phyloP scores from a whole-genome alignment of 352 stramenopile species.

The Aphanomyces euteiches region DNA sequence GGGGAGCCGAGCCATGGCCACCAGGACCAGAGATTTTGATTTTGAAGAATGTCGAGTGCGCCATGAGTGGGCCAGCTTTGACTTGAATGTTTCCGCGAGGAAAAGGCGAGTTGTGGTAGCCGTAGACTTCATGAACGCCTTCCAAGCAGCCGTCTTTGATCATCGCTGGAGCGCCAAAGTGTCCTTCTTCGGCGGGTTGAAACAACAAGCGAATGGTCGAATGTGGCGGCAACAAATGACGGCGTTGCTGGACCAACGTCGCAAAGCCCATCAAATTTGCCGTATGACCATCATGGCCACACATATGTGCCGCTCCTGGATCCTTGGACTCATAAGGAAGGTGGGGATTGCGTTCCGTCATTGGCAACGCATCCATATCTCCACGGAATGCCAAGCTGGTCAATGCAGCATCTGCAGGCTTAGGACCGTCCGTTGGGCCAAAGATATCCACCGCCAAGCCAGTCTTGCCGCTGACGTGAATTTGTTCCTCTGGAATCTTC shows the following conservation, averaged over 20 bases:
- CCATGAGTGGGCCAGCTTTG: slow-evolving; percentile 86
- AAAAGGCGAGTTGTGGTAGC: slow-evolving; percentile 86
- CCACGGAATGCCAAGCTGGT: slow-evolving; percentile 83
- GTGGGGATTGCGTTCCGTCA: slow-evolving; percentile 80
- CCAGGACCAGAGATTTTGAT: slow-evolving; percentile 89
- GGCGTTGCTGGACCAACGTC: slow-evolving; percentile 58
- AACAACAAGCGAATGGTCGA: slow-evolving; percentile 91
- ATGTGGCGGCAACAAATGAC: slow-evolving; percentile 59
- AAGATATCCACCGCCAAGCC: slow-evolving; percentile 77
- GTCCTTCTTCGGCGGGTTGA: slow-evolving; percentile 92
- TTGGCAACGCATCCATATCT: slow-evolving; percentile 95
- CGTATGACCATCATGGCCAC: slow-evolving; percentile 94
- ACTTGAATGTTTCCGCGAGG: slow-evolving; percentile 86
- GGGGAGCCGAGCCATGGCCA: slow-evolving; percentile 90
- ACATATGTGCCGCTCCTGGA: slow-evolving; percentile 80
- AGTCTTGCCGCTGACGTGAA: slow-evolving; percentile 70
- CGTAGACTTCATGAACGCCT: slow-evolving; percentile 87
- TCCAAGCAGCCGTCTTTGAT: slow-evolving; percentile 88
- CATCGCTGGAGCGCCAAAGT: slow-evolving; percentile 78
- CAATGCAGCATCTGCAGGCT: slow-evolving; percentile 42
- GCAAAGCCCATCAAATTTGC: slow-evolving; percentile 89
- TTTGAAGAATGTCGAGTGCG: slow-evolving; percentile 88
- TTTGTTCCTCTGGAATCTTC: slow-evolving; percentile 65
- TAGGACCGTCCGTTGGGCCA: slow-evolving; percentile 45
- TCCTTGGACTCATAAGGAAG: slow-evolving; percentile 68